Evolutionary conservation across 2,329 filamentous ascomycete genomes (phyloP).

Genomic region (Xylariaceae sp.): DNA sequence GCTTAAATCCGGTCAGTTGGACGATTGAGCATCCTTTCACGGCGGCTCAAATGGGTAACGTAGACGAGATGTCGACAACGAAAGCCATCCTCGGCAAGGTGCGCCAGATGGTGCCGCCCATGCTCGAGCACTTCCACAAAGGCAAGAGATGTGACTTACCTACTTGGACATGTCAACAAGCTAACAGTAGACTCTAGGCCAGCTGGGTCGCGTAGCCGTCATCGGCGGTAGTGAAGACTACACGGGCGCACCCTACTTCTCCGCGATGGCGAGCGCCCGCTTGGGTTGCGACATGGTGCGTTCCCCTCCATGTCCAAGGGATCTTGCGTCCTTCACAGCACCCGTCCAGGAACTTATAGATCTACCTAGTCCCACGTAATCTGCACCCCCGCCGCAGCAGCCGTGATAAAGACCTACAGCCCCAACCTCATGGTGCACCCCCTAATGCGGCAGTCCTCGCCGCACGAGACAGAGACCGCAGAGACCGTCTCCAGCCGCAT

Average conservation of each 20-base stretch:
- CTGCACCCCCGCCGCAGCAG: constrained; percentile 80
- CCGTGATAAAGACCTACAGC: constrained; percentile 95
- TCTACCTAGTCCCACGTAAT: constrained; percentile 75
- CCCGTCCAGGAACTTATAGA: too few relatives aligned
- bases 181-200: constrained; percentile 51
- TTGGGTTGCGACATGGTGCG: constrained; percentile 84
- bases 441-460: constrained; percentile 71
- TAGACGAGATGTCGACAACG: constrained; percentile 59
- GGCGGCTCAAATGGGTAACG: constrained; percentile 24
- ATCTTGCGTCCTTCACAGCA: too few relatives aligned
- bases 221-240: constrained; percentile 96
- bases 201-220: constrained; percentile 85
- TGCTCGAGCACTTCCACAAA: constrained; percentile 96
- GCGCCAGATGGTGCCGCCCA: constrained; percentile 85
- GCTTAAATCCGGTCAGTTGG: not conserved
- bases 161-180: not conserved
- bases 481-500: constrained; percentile 61
- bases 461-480: constrained; percentile 47
- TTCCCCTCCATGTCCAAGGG: not conserved
- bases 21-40: not conserved
- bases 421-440: constrained; percentile 99
- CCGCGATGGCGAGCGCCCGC: constrained; percentile 89
- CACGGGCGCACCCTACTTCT: constrained; percentile 96
- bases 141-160: constrained; percentile 43
- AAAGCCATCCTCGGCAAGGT: constrained; percentile 74